Percentiles rank a stretch among this genome's conserved stretches.
These are phyloP conservation scores for Ogataea pilisensis DNA, from an alignment of 805 yeast species.

Conservation along the genomic window DNA sequence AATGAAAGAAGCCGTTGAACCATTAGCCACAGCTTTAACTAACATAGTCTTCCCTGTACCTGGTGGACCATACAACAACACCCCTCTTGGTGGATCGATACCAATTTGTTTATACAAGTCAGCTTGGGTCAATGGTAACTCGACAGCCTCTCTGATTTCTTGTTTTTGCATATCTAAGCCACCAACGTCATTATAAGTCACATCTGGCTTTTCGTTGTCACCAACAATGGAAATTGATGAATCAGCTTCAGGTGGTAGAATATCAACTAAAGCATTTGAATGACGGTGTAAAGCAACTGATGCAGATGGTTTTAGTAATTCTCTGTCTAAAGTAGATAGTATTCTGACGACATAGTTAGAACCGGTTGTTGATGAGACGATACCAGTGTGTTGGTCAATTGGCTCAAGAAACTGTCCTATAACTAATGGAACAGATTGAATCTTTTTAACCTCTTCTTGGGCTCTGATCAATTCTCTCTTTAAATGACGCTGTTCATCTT, in stretches of 20 bases:
- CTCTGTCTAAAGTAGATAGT: conserved; percentile 90
- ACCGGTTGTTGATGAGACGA: conserved; percentile 96
- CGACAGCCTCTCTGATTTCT: conserved; percentile 98
- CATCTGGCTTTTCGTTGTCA: conserved; percentile 88
- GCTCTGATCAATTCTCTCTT: conserved; percentile 93
- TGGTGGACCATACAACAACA: conserved; percentile 96
- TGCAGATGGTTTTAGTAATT: conserved; percentile 87
- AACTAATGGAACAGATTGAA: conserved; percentile 95
- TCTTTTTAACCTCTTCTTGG: conserved; percentile 96
- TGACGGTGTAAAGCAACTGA: conserved; percentile 98
- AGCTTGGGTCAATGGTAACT: conserved; percentile 91
- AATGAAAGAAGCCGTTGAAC: conserved; percentile 91
- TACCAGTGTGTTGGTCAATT: conserved; percentile 93
- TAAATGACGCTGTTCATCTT: conserved; percentile 96
- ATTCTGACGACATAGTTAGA: conserved; percentile 96
- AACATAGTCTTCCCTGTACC: conserved; percentile 99
- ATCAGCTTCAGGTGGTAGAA: conserved; percentile 98
- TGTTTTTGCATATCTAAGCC: conserved; percentile 99
- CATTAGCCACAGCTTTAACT: conserved; percentile 97
- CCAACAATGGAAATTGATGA: conserved; percentile 93
- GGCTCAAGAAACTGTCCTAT: conserved; percentile 98
- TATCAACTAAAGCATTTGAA: conserved; percentile 95
- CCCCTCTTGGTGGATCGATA: conserved; percentile 99
- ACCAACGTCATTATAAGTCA: conserved; percentile 96
- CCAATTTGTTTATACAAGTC: conserved; percentile 97